phyloP scores from a whole-genome alignment of 495 filamentous ascomycete genomes.

The Tricharina praecox region DNA sequence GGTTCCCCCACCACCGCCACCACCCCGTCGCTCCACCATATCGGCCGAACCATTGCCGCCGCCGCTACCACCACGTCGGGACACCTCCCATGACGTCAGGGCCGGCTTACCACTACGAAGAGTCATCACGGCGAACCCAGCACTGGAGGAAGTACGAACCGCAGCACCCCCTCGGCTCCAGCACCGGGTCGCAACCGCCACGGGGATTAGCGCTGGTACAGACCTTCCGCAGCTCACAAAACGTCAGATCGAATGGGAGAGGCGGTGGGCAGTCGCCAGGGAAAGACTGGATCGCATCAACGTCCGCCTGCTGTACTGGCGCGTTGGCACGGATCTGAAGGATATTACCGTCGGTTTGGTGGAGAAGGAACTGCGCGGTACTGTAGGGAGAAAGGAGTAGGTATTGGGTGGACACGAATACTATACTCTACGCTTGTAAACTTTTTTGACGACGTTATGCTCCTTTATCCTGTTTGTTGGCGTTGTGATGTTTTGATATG shows the following conservation, averaged over 20 bases:
- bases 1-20: neutral
- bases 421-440: too few relatives aligned
- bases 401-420: too few relatives aligned
- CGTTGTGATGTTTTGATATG: too few relatives aligned
- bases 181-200: conserved; percentile 15
- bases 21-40: conserved; percentile 6
- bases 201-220: conserved; percentile 4
- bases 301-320: conserved; percentile 69
- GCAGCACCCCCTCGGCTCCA: neutral
- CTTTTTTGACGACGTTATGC: too few relatives aligned
- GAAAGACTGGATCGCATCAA: conserved; percentile 48
- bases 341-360: conserved; percentile 39
- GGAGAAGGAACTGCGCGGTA: conserved; percentile 17
- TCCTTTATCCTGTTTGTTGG: too few relatives aligned
- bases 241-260: conserved; percentile 67
- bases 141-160: neutral
- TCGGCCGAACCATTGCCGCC: neutral
- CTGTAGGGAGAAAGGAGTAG: neutral
- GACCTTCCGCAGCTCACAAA: conserved; percentile 25
- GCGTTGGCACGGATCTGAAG: conserved; percentile 62
- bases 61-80: conserved; percentile 8
- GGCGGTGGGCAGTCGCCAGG: conserved; percentile 59
- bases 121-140: neutral
- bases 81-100: too few relatives aligned
- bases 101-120: too few relatives aligned